phyloP scores from a whole-genome alignment of 2,329 filamentous ascomycete genomes.

The Penicillium sumatraense region DNA sequence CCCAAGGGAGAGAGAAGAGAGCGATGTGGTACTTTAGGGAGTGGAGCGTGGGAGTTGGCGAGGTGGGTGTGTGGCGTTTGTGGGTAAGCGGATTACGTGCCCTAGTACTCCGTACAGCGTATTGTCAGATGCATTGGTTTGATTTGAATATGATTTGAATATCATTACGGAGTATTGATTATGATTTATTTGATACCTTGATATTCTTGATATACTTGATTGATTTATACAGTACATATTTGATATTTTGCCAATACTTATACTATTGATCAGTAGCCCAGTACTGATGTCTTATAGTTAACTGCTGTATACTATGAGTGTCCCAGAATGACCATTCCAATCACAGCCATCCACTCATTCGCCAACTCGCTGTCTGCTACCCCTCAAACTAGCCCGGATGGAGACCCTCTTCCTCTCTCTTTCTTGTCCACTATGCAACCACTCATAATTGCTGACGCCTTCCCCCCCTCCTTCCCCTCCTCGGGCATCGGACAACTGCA shows the following conservation, averaged over 20 bases:
- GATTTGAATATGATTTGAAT: too few relatives aligned
- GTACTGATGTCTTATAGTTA: too few relatives aligned
- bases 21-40: constrained; percentile 12
- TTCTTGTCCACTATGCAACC: constrained; percentile 9
- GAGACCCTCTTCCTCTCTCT: constrained; percentile 15
- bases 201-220: too few relatives aligned
- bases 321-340: constrained; percentile 3
- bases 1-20: constrained; percentile 8
- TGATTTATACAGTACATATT: too few relatives aligned
- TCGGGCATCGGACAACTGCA: constrained; percentile 25
- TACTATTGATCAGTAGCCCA: too few relatives aligned
- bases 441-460: constrained; percentile 11
- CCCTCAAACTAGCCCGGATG: constrained; percentile 31
- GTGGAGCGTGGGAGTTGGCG: constrained; percentile 15
- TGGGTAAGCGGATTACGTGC: neutral
- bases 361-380: constrained; percentile 12
- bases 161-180: too few relatives aligned
- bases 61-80: constrained; percentile 4
- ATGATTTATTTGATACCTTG: too few relatives aligned
- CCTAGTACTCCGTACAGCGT: neutral
- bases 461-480: constrained; percentile 5
- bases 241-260: too few relatives aligned
- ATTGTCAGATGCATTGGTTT: neutral
- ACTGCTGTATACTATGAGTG: neutral
- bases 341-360: constrained; percentile 4